phyloP scores from a whole-genome alignment of 208 protist species.

The Trypanosoma boissoni region DNA sequence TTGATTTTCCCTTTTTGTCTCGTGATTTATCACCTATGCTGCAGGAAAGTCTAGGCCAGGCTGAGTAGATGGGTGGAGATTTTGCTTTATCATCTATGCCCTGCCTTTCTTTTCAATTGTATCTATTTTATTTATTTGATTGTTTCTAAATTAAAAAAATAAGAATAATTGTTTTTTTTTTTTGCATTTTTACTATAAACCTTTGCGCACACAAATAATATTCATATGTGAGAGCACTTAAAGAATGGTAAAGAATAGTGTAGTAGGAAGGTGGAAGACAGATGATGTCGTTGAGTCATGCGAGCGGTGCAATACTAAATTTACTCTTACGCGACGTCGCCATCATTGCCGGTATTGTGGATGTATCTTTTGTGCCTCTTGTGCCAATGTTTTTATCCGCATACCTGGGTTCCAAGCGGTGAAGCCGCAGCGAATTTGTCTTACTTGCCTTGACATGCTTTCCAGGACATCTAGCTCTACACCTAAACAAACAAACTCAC shows the following conservation, averaged over 20 bases:
- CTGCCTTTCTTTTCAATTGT: no score
- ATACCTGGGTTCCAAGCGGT: constrained; percentile 22
- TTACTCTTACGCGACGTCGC: constrained; percentile 31
- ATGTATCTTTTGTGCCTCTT: constrained; percentile 44
- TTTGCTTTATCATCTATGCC: no score
- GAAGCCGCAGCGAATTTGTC: constrained; percentile 47
- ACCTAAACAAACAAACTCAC: background rate
- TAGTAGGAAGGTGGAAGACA: constrained; percentile 31
- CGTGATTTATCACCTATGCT: no score
- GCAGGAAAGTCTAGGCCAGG: no score
- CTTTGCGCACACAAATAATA: background rate
- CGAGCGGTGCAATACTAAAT: constrained; percentile 27
- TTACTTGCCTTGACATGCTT: constrained; percentile 20
- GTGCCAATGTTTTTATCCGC: constrained; percentile 22
- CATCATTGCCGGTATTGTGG: constrained; percentile 40
- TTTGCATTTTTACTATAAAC: background rate
- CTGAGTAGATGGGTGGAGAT: no score
- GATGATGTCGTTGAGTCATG: constrained; percentile 25
- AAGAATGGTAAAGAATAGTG: background rate
- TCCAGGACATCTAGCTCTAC: background rate
- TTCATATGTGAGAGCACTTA: background rate
- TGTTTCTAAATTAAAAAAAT: no score
- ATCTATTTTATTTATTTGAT: no score
- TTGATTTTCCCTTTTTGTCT: no score
- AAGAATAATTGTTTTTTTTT: constrained; percentile 14